Base-by-base conservation (phyloP, 495 filamentous ascomycete species). In the Hypoxylon subgilvum region DNA sequence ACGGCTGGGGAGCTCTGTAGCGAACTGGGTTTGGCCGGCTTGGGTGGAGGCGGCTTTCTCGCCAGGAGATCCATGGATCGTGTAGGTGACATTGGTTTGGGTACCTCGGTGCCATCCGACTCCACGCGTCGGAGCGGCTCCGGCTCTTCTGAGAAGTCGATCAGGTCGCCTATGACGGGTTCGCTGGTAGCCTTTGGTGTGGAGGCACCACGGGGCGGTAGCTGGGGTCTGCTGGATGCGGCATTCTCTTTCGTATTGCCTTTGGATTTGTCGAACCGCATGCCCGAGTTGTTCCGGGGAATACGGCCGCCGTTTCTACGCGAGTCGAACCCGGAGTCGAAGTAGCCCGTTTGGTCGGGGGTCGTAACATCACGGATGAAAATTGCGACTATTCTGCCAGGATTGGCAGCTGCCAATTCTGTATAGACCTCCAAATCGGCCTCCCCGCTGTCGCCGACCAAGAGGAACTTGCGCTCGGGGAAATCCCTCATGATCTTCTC, bases 341-440 rank as follows among this genome's bases (percentile, higher is more conserved):
- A 95, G 67, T 92, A 96, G 2, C 82, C 79, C 25, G 79, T 79
- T 31, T 76, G 76, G 9, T 84, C 77, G 4, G 87, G 76, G 0
- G 91, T 96, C 0, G 95, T 97, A 14, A 97, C 87, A 72, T 99
- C 95, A 17, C 94, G 83, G 54, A 99, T 97, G 69, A 96, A 99
- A 23, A 99, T 82, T 0, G 70, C 81, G 7, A 96, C 66, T 25
- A 99, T 86, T 27, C 89, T 80, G 0, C 88, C 88, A 0, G 91
- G 94, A 68, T 96, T 87, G 8, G 87, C 85, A 16, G 91, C 61
- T 0, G 86, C 90, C n/a, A 96, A 80, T 54, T 99, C 93, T 0
- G 91, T 97, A 65, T 99, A 99, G 0, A 99, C 91, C 71, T 98
- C 94, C 2, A 98, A 79, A 72, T 98, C 94, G 3, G 92, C 93